Evolutionary conservation across 164 flowering plant species (phyloP), one percentile per base, ranked within the genome.

Genomic region (Vitis cinerea): DNA sequence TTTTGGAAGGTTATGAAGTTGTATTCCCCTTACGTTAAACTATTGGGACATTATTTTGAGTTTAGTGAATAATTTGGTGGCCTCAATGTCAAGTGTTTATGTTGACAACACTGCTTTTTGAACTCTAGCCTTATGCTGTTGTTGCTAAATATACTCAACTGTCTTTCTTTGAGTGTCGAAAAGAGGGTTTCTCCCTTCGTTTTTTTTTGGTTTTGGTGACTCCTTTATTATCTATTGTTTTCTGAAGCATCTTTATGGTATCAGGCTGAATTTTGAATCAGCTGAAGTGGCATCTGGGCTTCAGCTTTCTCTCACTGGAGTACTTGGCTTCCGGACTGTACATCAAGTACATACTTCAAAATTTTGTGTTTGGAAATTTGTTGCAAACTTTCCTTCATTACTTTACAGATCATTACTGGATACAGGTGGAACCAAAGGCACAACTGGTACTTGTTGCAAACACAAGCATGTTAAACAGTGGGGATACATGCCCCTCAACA

Each of bases 241-340:
- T 16, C 61, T 69, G 50, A 66, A 14, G n/a, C 72, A 2, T 13
- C 50, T 68, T 48, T 74, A 49, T 60, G 47, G 63, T 50, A 16
- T 60, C 81, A 90, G 96, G 80, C 64, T 31, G 37, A 79, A 86
- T 75, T 80, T 91, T 70, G 80, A 82, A 16, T 81, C 74, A 56
- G 97, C 97, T 27, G 92, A 86, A 77, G 82, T 67, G 50, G 78
- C 84, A 52, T 85, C 87, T 57, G 89, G 91, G 51, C 78, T 91
- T 63, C 77, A 88, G 63, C 82, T 93, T 59, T 84, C 90, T 75
- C 73, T 93, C 37, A 89, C 90, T 69, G 99, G 98, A 27, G 83
- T 79, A 71, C 91, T 90, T 82, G 99, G 99, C 16, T 81, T 86
- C 61, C 88, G 97, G 48, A 90, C 97, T 16, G 70, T 82, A 16